These are phyloP conservation scores for Letharia lupina DNA, from an alignment of 495 filamentous ascomycete species.

Conservation along the genomic window DNA sequence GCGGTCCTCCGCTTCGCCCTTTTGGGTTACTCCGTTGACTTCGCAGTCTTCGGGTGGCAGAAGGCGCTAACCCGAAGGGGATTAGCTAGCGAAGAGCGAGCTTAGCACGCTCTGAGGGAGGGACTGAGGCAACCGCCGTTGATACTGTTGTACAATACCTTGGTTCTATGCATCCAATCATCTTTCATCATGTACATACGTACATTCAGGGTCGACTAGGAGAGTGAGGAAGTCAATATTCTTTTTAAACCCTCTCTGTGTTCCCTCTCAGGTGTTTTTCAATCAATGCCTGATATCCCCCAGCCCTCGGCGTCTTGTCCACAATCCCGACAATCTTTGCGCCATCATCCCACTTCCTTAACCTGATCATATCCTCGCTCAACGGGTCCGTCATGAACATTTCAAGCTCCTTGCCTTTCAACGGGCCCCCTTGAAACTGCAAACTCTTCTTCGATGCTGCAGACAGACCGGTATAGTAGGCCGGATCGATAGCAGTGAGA, in stretches of 20 bases:
- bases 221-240: not conserved
- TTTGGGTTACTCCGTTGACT: too few relatives aligned
- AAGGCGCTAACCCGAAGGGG: too few relatives aligned
- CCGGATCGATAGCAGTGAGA: conserved; percentile 4
- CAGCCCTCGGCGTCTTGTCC: not conserved
- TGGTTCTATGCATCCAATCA: too few relatives aligned
- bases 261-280: not conserved
- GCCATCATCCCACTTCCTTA: conserved; percentile 3
- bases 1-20: too few relatives aligned
- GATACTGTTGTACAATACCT: too few relatives aligned
- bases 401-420: not conserved
- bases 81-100: too few relatives aligned
- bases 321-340: conserved; percentile 5
- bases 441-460: conserved; percentile 8
- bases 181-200: not conserved
- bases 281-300: not conserved
- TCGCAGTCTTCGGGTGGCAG: too few relatives aligned
- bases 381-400: not conserved
- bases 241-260: not conserved
- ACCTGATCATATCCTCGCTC: conserved; percentile 6
- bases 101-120: too few relatives aligned
- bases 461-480: not conserved
- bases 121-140: too few relatives aligned
- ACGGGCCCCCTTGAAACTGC: conserved; percentile 1
- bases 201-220: not conserved